Percentiles rank a stretch among this genome's conserved stretches.
These are phyloP conservation scores for Eucalyptus microcorys DNA, from an alignment of 345 rosid genomes.

Conservation along the genomic window DNA sequence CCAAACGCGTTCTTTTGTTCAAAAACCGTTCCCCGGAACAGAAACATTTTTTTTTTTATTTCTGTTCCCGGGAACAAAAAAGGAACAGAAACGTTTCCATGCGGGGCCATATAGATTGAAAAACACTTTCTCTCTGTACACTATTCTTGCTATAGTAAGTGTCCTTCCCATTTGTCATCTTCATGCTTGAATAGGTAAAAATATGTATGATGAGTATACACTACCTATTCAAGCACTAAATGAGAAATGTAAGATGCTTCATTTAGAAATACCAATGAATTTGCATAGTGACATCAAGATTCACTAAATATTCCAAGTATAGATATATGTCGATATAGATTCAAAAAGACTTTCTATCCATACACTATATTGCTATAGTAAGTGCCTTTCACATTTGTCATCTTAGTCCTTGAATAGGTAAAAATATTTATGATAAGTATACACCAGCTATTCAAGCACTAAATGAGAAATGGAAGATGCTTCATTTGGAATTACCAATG, in stretches of 20 bases:
- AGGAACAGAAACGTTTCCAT: no score
- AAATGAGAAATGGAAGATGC: no score
- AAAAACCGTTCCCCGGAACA: no score
- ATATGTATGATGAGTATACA: no score
- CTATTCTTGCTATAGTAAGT: background rate
- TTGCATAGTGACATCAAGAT: background rate
- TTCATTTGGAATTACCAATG: no score
- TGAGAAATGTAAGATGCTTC: background rate
- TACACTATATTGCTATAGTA: background rate
- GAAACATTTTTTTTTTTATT: no score
- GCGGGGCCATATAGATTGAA: no score
- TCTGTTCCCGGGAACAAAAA: no score
- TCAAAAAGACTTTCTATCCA: background rate
- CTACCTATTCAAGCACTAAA: background rate
- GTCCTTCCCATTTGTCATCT: background rate
- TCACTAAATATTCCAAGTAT: background rate
- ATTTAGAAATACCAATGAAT: background rate
- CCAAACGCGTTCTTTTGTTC: no score
- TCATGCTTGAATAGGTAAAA: background rate
- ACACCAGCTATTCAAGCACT: no score
- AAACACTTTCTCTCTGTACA: background rate
- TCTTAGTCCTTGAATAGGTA: background rate
- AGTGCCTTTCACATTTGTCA: background rate
- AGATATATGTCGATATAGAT: background rate
- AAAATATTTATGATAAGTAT: no score